phyloP scores from a whole-genome alignment of 2,329 filamentous ascomycete genomes.

The Botrytis paeoniae region DNA sequence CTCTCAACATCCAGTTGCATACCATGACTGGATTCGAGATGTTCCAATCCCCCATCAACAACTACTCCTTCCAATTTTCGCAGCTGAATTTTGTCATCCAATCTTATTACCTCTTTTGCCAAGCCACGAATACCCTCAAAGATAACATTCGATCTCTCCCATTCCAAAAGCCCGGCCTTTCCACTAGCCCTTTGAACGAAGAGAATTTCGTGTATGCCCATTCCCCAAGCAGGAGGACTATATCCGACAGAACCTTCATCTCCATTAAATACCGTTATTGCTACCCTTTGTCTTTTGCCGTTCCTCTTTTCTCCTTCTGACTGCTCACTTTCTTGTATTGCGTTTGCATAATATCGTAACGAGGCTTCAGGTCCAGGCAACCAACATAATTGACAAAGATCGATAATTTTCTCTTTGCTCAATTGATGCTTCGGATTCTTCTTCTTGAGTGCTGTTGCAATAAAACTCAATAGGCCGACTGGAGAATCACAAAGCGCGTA shows the following conservation, averaged over 20 bases:
- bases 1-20: conserved; percentile 34
- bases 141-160: conserved; percentile 30
- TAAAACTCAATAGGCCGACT: conserved; percentile 54
- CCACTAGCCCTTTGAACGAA: conserved; percentile 31
- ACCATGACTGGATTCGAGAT: conserved; percentile 17
- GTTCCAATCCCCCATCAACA: conserved; percentile 16
- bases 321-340: conserved; percentile 25
- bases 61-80: conserved; percentile 27
- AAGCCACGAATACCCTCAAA: conserved; percentile 31
- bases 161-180: conserved; percentile 27
- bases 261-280: conserved; percentile 30
- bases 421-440: conserved; percentile 44
- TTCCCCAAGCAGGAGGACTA: conserved; percentile 32
- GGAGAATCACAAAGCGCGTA: conserved; percentile 63
- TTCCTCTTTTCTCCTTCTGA: conserved; percentile 17
- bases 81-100: conserved; percentile 27
- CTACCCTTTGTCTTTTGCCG: conserved; percentile 22
- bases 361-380: conserved; percentile 62
- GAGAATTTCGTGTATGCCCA: conserved; percentile 27
- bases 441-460: conserved; percentile 48
- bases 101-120: conserved; percentile 23
- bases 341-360: conserved; percentile 52
- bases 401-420: conserved; percentile 54
- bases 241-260: conserved; percentile 26
- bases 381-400: conserved; percentile 61